Evolutionary conservation across 2,329 filamentous ascomycete species (phyloP).

Genomic region (Apiospora arundinis): DNA sequence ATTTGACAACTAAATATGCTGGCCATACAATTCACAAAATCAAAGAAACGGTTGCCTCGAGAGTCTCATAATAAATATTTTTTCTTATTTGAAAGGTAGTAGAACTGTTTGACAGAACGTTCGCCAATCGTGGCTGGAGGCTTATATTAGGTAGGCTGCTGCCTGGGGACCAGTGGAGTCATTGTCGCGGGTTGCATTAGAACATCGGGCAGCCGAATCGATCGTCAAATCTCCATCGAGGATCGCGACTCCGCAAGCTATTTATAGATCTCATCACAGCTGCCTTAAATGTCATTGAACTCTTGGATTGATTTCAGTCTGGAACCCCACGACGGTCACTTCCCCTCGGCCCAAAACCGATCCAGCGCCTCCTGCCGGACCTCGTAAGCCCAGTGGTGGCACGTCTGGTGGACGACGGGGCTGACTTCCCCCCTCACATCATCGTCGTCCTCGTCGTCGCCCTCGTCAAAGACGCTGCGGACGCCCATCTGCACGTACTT

Average conservation of each 20-base stretch:
- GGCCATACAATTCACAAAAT: too few species aligned
- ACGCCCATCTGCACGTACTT: constrained; percentile 53
- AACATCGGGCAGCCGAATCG: not conserved
- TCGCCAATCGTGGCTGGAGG: too few species aligned
- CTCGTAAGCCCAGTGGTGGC: constrained; percentile 62
- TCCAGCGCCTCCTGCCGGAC: constrained; percentile 56
- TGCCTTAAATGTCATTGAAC: too few species aligned
- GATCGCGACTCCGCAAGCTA: not conserved
- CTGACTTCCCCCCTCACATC: constrained; percentile 49
- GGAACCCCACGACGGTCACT: not conserved
- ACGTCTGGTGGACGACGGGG: constrained; percentile 63
- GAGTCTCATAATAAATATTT: too few species aligned
- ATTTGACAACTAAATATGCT: too few species aligned
- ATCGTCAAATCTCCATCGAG: not conserved
- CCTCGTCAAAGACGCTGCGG: constrained; percentile 51
- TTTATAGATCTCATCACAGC: not conserved
- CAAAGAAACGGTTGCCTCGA: too few species aligned
- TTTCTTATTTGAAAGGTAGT: too few species aligned
- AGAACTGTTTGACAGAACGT: too few species aligned
- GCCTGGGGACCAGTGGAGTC: not conserved
- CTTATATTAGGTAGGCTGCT: too few species aligned
- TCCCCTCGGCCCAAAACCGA: constrained; percentile 48
- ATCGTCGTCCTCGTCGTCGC: constrained; percentile 46
- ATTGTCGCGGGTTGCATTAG: not conserved
- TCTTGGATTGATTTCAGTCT: too few species aligned